Evolutionary conservation across 2,329 filamentous ascomycete genomes (phyloP), one percentile per base, ranked within the genome.

Genomic region (Aspergillus fumigatus): DNA sequence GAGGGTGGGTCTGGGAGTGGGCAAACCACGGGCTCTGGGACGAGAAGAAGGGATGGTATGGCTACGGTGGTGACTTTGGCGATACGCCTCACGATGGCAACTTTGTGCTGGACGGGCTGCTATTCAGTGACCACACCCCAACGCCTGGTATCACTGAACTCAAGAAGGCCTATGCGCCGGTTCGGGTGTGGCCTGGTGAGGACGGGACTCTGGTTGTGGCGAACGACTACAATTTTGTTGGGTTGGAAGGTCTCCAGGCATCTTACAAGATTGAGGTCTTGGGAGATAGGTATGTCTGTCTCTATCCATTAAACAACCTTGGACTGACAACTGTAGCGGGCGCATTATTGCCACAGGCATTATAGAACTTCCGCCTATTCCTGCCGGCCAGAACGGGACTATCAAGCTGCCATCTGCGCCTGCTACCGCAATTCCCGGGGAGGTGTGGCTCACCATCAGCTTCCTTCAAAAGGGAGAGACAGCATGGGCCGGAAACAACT

Each of bases 1-100:
- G 87, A 10, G 87, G 87, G 0, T 86, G 82, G 59, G 81, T 87
- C 62, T 87, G 84, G 84, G 84, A 87, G 64, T 87, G 84, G 84
- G 82, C 81, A 0, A 86, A 85, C 70, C 83, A 86, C 53, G 83
- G 83, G 0, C 68, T 86, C 1, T 79, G 76, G 73, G 26, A 76
- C 73, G 54, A 72, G 71, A 23, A 56, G 11, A 52, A 48, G 19
- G 56, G 56, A 0, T 85, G 79, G 64, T 84, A 83, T 59, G 84
- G 78, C 1, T 86, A 85, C 50, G 84, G 84, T 2, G 83, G 84
- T 9, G 83, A 87, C 63, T 87, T 86, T 69, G 82, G 80, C 1
- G 84, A 87, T 56, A 67, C 73, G 2, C 84, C 84, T 0, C 83
- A 87, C 57, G 84, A 87, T 56, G 77, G 77, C 2, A 82, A 80